Percentiles rank a stretch among this genome's conserved stretches.
These are phyloP conservation scores for Macroventuria anomochaeta DNA, from an alignment of 2,329 filamentous ascomycete genomes.

Conservation along the genomic window DNA sequence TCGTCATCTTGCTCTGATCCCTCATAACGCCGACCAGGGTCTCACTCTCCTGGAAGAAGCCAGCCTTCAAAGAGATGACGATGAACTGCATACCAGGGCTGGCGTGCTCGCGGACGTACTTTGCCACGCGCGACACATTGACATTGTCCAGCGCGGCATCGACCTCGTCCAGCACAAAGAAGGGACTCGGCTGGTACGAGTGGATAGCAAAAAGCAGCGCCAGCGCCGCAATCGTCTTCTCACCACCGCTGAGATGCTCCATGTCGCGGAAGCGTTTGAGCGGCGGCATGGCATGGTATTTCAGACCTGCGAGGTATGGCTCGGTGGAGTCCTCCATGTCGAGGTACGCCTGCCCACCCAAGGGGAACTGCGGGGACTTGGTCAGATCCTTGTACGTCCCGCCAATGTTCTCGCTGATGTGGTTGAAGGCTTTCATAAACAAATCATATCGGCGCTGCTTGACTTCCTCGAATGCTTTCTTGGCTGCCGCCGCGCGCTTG, in stretches of 20 bases:
- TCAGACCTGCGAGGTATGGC: constrained; percentile 93
- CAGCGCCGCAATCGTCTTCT: constrained; percentile 98
- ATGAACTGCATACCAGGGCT: constrained; percentile 99
- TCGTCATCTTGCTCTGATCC: constrained; percentile 92
- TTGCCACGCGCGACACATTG: constrained; percentile 94
- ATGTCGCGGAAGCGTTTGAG: constrained; percentile 98
- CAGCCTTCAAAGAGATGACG: constrained; percentile 94
- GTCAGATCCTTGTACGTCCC: constrained; percentile 96
- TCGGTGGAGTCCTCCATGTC: constrained; percentile 97
- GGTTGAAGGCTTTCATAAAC: constrained; percentile 93
- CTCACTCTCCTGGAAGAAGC: constrained; percentile 95
- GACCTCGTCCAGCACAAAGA: constrained; percentile 98
- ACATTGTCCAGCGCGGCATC: constrained; percentile 98
- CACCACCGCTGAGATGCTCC: constrained; percentile 95
- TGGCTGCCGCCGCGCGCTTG: constrained; percentile 73
- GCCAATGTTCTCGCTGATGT: constrained; percentile 93
- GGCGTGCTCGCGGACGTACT: constrained; percentile 93
- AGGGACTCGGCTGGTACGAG: constrained; percentile 92
- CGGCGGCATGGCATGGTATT: constrained; percentile 98
- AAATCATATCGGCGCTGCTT: constrained; percentile 84
- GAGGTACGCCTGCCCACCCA: constrained; percentile 88
- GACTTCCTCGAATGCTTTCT: constrained; percentile 81
- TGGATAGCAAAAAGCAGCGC: constrained; percentile 97
- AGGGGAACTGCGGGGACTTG: constrained; percentile 84
- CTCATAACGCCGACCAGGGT: constrained; percentile 94